phyloP scores from a whole-genome alignment of 257 asterid species.

The Solanum verrucosum region DNA sequence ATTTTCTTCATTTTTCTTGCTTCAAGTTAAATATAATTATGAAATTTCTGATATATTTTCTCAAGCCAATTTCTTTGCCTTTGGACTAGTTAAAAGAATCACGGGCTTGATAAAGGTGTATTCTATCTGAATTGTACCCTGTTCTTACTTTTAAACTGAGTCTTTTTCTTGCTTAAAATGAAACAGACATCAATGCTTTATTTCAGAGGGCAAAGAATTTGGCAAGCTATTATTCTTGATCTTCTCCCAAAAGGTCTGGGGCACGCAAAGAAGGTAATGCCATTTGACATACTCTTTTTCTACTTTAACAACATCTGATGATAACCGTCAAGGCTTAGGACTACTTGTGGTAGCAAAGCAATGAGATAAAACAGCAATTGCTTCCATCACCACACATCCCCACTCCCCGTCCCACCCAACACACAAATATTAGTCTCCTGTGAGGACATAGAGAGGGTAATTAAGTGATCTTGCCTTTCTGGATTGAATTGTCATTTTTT shows the following conservation, averaged over 20 bases:
- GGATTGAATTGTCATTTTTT: not conserved
- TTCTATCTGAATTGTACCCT: not conserved
- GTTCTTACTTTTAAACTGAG: not conserved
- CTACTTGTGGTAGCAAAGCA: not conserved
- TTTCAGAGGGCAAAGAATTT: constrained; percentile 93
- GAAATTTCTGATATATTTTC: not conserved
- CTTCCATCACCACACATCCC: not conserved
- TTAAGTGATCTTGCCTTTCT: not conserved
- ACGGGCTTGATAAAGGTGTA: not conserved
- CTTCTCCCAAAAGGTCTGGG: constrained; percentile 84
- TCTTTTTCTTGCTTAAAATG: constrained; percentile 18
- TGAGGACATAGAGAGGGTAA: not conserved
- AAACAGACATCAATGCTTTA: constrained; percentile 67
- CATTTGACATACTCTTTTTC: not conserved
- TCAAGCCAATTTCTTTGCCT: not conserved
- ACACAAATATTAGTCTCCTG: not conserved
- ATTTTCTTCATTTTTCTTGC: not conserved
- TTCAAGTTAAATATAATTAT: not conserved
- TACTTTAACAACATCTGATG: not conserved
- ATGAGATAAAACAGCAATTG: not conserved
- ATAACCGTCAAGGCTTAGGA: not conserved
- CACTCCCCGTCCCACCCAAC: not conserved
- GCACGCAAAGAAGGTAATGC: constrained; percentile 55
- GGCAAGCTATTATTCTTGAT: constrained; percentile 72
- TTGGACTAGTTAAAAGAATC: not conserved